These are phyloP conservation scores for Dendrobium nobile DNA, from an alignment of 106 monocot genomes.

Conservation along the genomic window DNA sequence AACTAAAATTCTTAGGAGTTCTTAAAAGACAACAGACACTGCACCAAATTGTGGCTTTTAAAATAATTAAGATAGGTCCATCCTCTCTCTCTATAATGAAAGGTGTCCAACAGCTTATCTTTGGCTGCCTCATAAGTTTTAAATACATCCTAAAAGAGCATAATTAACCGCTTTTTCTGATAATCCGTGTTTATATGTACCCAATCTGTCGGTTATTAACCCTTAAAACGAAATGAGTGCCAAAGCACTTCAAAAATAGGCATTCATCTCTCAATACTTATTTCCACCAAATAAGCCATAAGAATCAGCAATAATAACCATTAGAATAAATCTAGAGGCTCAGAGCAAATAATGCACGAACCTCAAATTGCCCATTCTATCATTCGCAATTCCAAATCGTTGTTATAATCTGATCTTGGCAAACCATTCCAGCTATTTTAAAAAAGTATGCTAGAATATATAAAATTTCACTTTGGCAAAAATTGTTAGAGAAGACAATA, in stretches of 20 bases:
- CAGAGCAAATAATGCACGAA: not conserved
- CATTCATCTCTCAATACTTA: not conserved
- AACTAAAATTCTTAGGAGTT: not conserved
- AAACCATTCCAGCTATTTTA: not conserved
- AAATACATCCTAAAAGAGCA: not conserved
- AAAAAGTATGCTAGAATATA: not conserved
- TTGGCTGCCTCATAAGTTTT: not conserved
- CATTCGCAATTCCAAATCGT: not conserved
- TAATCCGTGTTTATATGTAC: not conserved
- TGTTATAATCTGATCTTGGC: not conserved
- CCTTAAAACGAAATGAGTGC: not conserved
- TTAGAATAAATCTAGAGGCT: not conserved
- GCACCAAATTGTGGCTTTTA: not conserved
- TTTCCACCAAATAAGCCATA: not conserved
- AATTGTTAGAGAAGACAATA: not conserved
- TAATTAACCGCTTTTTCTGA: not conserved
- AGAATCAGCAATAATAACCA: not conserved
- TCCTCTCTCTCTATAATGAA: not conserved
- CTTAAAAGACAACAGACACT: not conserved
- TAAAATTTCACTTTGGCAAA: not conserved
- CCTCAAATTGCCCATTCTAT: not conserved
- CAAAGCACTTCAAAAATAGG: not conserved
- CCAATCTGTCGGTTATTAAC: not conserved
- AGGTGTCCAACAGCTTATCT: not conserved
- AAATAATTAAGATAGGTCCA: constrained; percentile 1